A percentile compares a stretch with the other conserved stretches of the same genome.
phyloP scores from a whole-genome alignment of 306 rosid species.

The Prunus davidiana region DNA sequence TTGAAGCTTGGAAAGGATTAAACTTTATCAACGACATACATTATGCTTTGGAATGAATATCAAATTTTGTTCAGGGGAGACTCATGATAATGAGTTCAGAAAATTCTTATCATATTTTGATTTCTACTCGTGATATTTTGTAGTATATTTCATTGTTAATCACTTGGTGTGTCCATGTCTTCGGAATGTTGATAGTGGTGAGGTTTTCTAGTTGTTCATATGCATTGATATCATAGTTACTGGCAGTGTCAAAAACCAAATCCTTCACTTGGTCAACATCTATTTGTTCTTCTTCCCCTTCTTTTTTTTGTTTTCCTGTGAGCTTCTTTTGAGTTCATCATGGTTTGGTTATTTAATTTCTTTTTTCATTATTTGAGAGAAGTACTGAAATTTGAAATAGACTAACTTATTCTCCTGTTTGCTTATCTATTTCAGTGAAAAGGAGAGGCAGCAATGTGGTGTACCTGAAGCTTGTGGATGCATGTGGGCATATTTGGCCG shows the following conservation, averaged over 20 bases:
- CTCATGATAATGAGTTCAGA: neutral
- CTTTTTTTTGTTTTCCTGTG: neutral
- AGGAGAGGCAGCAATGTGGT: conserved; percentile 71
- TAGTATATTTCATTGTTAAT: neutral
- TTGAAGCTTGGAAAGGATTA: neutral
- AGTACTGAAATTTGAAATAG: neutral
- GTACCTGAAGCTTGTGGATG: conserved; percentile 87
- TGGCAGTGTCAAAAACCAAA: neutral
- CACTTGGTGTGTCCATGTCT: neutral
- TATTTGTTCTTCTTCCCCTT: neutral
- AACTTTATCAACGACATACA: no score
- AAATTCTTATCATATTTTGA: neutral
- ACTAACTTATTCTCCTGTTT: conserved; percentile 24
- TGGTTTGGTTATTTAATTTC: neutral
- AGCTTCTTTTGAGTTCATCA: neutral
- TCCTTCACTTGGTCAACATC: neutral
- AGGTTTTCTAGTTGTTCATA: neutral
- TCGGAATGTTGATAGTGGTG: neutral
- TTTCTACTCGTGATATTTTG: neutral
- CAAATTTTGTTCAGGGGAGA: no score
- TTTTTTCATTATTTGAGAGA: neutral
- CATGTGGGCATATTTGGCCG: conserved; percentile 82
- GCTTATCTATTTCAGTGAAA: conserved; percentile 58
- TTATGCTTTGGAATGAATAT: no score
- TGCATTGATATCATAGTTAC: neutral